These are phyloP conservation scores for Royoungia palumana DNA, from an alignment of 768 basidiomycete species.

Conservation along the genomic window DNA sequence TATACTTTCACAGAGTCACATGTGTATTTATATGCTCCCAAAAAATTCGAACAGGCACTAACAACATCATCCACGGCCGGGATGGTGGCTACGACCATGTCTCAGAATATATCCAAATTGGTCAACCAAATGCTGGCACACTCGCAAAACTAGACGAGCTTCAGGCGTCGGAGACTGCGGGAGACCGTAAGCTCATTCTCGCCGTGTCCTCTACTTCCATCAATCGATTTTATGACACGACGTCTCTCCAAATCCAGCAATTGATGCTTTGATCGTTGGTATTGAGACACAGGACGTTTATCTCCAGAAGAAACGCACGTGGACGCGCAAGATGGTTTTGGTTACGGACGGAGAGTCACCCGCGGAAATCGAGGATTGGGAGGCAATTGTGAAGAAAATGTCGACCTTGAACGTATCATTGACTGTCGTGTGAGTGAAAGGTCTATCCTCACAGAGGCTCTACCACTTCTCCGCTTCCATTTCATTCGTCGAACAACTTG, in stretches of 20 bases:
- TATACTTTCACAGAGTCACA: neutral
- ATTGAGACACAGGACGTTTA: slow-evolving; percentile 74
- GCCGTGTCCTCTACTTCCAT: neutral
- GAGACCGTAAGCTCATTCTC: slow-evolving; percentile 55
- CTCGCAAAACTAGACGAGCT: slow-evolving; percentile 64
- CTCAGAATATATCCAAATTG: slow-evolving; percentile 65
- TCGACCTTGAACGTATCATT: slow-evolving; percentile 53
- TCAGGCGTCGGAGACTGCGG: slow-evolving; percentile 49
- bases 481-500: neutral
- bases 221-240: neutral
- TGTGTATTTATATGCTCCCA: neutral
- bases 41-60: slow-evolving; percentile 45
- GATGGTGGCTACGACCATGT: slow-evolving; percentile 75
- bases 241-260: slow-evolving; percentile 42
- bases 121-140: slow-evolving; percentile 59
- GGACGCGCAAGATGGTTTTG: slow-evolving; percentile 81
- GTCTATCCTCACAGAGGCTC: neutral
- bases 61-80: slow-evolving; percentile 58
- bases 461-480: too few species aligned
- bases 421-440: slow-evolving; percentile 62
- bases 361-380: slow-evolving; percentile 74
- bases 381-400: slow-evolving; percentile 64
- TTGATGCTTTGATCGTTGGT: slow-evolving; percentile 85
- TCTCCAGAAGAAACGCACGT: slow-evolving; percentile 68
- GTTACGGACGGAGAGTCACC: slow-evolving; percentile 83